Conservation (phyloP, 805 yeast genomes). For the Naumovozyma castellii region DNA sequence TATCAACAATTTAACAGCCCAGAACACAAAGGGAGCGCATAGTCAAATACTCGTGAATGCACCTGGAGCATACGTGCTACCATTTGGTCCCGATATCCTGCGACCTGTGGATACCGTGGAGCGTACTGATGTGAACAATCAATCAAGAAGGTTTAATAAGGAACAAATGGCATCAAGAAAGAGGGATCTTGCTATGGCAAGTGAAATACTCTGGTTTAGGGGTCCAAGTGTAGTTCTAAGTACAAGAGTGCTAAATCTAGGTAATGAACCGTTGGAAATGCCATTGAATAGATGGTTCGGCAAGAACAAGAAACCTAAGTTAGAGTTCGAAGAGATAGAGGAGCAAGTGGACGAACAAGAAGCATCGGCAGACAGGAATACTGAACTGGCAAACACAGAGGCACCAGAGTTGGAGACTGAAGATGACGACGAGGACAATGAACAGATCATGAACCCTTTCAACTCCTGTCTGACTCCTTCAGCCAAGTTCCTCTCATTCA, state of each 20-base stretch:
- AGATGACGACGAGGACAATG: conserved; percentile 14
- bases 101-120: conserved; percentile 29
- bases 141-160: conserved; percentile 17
- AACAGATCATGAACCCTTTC: conserved; percentile 12
- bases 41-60: conserved; percentile 20
- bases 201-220: conserved; percentile 55
- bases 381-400: neutral
- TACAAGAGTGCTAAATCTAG: conserved; percentile 31
- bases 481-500: conserved; percentile 63
- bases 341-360: conserved; percentile 6
- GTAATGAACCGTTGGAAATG: conserved; percentile 11
- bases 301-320: conserved; percentile 17
- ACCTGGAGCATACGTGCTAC: conserved; percentile 22
- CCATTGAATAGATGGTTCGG: conserved; percentile 22
- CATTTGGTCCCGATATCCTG: conserved; percentile 14
- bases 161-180: conserved; percentile 17
- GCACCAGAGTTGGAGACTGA: conserved; percentile 6
- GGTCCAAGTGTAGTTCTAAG: conserved; percentile 50
- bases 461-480: conserved; percentile 44
- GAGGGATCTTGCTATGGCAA: conserved; percentile 9
- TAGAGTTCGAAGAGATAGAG: conserved; percentile 18
- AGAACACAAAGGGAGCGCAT: conserved; percentile 16
- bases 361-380: neutral
- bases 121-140: conserved; percentile 25
- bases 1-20: conserved; percentile 21